phyloP scores from a whole-genome alignment of 495 filamentous ascomycete species.

The Penicillium maclennaniae region DNA sequence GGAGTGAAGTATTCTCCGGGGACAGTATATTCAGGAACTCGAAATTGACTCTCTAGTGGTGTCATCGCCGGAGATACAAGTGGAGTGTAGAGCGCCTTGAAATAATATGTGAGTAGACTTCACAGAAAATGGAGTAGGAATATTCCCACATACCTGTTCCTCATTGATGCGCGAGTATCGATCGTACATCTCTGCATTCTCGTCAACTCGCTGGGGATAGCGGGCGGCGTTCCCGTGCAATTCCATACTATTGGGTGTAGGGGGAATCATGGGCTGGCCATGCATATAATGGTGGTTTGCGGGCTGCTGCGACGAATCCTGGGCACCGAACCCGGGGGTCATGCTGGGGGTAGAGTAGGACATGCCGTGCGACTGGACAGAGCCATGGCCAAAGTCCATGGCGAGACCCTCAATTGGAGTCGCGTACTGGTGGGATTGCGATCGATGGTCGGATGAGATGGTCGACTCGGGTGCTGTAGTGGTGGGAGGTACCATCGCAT shows the following conservation, averaged over 20 bases:
- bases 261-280: slow-evolving; percentile 68
- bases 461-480: slow-evolving; percentile 30
- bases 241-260: slow-evolving; percentile 90
- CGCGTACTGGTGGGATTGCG: slow-evolving; percentile 21
- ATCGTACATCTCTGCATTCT: slow-evolving; percentile 64
- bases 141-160: slow-evolving; percentile 58
- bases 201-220: slow-evolving; percentile 58
- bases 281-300: slow-evolving; percentile 51
- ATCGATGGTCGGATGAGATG: slow-evolving; percentile 27
- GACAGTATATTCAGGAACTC: slow-evolving; percentile 74
- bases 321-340: slow-evolving; percentile 39
- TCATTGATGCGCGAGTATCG: slow-evolving; percentile 72
- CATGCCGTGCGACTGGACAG: slow-evolving; percentile 25
- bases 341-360: slow-evolving; percentile 33
- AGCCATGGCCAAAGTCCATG: slow-evolving; percentile 31
- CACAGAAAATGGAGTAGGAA: neutral
- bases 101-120: neutral
- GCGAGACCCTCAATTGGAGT: slow-evolving; percentile 30
- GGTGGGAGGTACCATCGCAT: slow-evolving; percentile 26
- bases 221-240: slow-evolving; percentile 67
- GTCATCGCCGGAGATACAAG: slow-evolving; percentile 94
- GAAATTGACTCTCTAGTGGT: slow-evolving; percentile 80
- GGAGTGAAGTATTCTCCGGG: slow-evolving; percentile 93
- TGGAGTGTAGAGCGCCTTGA: slow-evolving; percentile 81
- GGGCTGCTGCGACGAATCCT: slow-evolving; percentile 33